phyloP scores from a whole-genome alignment of 2,329 filamentous ascomycete genomes.

The Alternaria triticina region DNA sequence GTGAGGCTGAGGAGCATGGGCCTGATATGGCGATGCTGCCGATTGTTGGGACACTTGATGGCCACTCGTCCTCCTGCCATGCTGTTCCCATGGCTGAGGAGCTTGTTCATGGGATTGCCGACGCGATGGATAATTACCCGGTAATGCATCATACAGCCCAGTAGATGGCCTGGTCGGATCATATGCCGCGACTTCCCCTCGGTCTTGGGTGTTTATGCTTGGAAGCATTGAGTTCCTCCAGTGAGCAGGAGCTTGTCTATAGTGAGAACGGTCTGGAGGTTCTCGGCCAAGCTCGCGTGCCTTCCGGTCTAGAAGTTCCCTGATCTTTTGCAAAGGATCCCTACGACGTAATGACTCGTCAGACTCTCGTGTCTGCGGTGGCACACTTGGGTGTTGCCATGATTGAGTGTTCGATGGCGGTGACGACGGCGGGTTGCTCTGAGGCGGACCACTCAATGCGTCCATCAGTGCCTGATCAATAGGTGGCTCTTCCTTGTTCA shows the following conservation, averaged over 20 bases:
- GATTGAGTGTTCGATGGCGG: constrained; percentile 20
- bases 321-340: constrained; percentile 34
- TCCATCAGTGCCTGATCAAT: constrained; percentile 32
- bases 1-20: constrained; percentile 32
- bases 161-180: constrained; percentile 34
- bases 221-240: neutral
- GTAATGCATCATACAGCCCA: constrained; percentile 29
- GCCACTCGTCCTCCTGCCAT: constrained; percentile 35
- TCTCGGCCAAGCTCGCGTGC: constrained; percentile 27
- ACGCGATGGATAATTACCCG: constrained; percentile 27
- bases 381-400: constrained; percentile 21
- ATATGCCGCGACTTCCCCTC: constrained; percentile 24
- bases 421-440: constrained; percentile 29
- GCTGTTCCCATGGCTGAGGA: constrained; percentile 35
- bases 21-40: constrained; percentile 31
- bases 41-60: constrained; percentile 34
- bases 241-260: constrained; percentile 6
- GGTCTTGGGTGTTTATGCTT: constrained; percentile 19
- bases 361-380: constrained; percentile 23
- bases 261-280: constrained; percentile 24
- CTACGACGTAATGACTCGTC: constrained; percentile 33
- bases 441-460: constrained; percentile 19
- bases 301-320: constrained; percentile 36
- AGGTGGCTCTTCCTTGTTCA: constrained; percentile 28
- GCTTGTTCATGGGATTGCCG: constrained; percentile 36